A percentile compares a stretch with the other conserved stretches of the same genome.
phyloP scores from a whole-genome alignment of 2,329 filamentous ascomycete genomes.

The Knoxdaviesia capensis region DNA sequence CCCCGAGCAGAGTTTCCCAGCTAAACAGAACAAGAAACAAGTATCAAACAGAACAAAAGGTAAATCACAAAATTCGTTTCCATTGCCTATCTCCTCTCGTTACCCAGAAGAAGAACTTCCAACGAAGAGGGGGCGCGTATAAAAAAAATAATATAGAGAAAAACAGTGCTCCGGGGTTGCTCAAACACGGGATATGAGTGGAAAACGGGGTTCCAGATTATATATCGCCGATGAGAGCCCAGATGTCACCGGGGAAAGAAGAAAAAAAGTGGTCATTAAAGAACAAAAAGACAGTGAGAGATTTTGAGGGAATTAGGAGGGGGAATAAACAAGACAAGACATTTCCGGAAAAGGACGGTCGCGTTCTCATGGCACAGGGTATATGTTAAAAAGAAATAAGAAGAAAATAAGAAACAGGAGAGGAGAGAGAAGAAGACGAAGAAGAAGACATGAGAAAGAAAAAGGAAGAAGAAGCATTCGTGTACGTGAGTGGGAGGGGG shows the following conservation, averaged over 20 bases:
- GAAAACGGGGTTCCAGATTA: background rate
- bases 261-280: background rate
- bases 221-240: too few relatives aligned
- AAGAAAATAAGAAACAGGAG: conserved; percentile 3
- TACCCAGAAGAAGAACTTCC: too few relatives aligned
- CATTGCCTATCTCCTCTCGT: too few relatives aligned
- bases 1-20: background rate
- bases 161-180: too few relatives aligned
- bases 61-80: too few relatives aligned
- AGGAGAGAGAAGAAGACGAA: conserved; percentile 1
- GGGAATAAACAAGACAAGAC: background rate
- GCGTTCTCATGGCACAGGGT: background rate
- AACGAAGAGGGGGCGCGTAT: too few relatives aligned
- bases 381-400: background rate
- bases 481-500: background rate
- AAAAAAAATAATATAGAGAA: too few relatives aligned
- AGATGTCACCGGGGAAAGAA: too few relatives aligned
- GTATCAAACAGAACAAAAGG: background rate
- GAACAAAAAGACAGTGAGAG: background rate
- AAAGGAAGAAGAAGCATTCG: background rate
- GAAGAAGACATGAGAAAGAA: conserved; percentile 1
- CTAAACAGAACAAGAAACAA: background rate
- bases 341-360: background rate
- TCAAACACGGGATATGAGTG: background rate
- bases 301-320: background rate